A percentile compares a stretch with the other conserved stretches of the same genome.
Evolutionary conservation across 2,329 filamentous ascomycete genomes (phyloP).

Genomic region (Aspergillus transmontanensis): DNA sequence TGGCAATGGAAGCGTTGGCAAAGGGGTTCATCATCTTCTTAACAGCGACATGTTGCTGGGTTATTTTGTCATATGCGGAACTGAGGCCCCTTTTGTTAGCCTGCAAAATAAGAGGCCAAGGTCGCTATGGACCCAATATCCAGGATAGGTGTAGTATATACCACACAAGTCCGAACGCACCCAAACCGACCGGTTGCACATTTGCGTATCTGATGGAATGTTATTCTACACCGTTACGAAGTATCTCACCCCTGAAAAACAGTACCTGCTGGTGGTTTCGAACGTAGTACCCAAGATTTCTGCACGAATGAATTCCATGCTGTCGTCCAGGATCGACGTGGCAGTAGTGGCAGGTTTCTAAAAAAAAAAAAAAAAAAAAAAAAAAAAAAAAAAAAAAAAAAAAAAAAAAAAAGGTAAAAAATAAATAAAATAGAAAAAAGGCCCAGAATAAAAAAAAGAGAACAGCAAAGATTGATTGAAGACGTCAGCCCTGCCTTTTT

Average conservation of each 20-base stretch:
- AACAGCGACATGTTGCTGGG: slow-evolving; percentile 91
- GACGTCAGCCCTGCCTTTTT: not conserved
- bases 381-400: not conserved
- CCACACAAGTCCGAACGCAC: slow-evolving; percentile 97
- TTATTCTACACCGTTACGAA: slow-evolving; percentile 23
- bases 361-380: not conserved
- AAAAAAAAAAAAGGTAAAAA: not conserved
- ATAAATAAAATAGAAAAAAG: not conserved
- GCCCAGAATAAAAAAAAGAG: not conserved
- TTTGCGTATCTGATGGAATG: slow-evolving; percentile 77
- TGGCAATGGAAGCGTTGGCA: slow-evolving; percentile 93
- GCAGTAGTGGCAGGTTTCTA: not conserved
- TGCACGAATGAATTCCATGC: slow-evolving; percentile 97
- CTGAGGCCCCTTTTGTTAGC: slow-evolving; percentile 51
- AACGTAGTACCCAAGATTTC: slow-evolving; percentile 99
- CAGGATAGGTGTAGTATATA: slow-evolving; percentile 46
- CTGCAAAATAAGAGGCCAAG: not conserved
- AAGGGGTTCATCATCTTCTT: slow-evolving; percentile 99
- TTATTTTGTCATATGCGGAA: slow-evolving; percentile 96
- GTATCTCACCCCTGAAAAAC: not conserved
- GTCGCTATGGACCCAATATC: not conserved
- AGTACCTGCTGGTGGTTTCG: slow-evolving; percentile 96
- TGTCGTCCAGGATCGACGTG: slow-evolving; percentile 36
- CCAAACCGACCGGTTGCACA: slow-evolving; percentile 97
- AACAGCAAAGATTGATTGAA: not conserved